These are phyloP conservation scores for Colletotrichum noveboracense DNA, from an alignment of 2,329 filamentous ascomycete genomes.

Conservation along the genomic window DNA sequence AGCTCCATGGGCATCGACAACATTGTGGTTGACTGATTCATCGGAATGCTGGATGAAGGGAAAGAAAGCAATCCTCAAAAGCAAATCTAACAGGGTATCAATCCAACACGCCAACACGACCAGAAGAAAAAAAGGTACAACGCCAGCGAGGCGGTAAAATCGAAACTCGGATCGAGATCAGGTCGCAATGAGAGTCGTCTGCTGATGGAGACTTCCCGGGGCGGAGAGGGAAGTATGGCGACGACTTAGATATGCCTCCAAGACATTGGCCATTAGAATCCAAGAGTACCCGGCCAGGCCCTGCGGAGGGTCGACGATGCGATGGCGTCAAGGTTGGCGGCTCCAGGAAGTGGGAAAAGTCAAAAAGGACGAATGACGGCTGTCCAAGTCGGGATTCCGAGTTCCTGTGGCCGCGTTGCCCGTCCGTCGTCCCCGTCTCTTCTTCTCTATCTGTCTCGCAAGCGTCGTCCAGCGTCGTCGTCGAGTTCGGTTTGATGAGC, in stretches of 20 bases:
- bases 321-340: not conserved
- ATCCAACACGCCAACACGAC: not conserved
- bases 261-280: conserved; percentile 18
- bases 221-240: not conserved
- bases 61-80: not conserved
- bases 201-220: not conserved
- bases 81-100: not conserved
- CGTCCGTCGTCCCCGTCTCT: not conserved
- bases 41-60: not conserved
- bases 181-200: not conserved
- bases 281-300: not conserved
- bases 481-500: not conserved
- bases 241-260: not conserved
- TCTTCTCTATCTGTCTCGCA: not conserved
- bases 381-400: not conserved
- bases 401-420: not conserved
- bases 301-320: not conserved
- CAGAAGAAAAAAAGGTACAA: not conserved
- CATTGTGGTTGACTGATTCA: conserved; percentile 23
- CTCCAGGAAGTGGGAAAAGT: not conserved
- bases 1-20: conserved; percentile 25
- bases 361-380: not conserved
- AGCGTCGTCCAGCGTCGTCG: not conserved
- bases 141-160: not conserved
- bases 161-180: not conserved